phyloP scores from a whole-genome alignment of 169 alveolate species.

The Prorocentrum cordatum region DNA sequence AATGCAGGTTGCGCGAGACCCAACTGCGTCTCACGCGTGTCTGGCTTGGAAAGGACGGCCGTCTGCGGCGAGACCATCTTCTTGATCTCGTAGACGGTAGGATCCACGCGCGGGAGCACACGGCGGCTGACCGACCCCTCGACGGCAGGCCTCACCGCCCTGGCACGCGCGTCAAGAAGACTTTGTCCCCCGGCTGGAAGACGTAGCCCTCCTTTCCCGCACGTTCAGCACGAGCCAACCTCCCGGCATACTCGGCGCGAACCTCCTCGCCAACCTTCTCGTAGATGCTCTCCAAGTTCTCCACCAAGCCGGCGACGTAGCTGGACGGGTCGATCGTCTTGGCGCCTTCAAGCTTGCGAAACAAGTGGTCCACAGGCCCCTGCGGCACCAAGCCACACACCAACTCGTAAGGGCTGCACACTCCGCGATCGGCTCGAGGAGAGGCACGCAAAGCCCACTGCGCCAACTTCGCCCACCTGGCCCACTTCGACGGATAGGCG shows the following conservation, averaged over 20 bases:
- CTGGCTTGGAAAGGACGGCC: background rate
- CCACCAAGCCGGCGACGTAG: background rate
- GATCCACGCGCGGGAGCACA: background rate
- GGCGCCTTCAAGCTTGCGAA: background rate
- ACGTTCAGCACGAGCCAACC: background rate
- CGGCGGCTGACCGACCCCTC: background rate
- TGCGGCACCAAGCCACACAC: background rate
- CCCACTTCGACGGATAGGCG: background rate
- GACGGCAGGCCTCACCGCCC: background rate
- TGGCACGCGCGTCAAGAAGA: background rate
- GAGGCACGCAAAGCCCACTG: background rate
- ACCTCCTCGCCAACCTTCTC: background rate
- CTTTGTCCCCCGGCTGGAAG: background rate
- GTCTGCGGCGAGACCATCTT: background rate
- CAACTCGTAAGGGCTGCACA: background rate
- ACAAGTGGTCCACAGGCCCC: background rate
- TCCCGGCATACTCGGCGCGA: background rate
- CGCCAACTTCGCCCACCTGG: background rate
- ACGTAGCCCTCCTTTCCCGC: background rate
- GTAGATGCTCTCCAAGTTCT: background rate
- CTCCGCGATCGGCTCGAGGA: background rate
- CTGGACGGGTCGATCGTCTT: background rate
- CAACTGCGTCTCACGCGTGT: background rate
- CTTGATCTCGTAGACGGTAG: background rate
- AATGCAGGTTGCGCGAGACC: background rate